A percentile compares a stretch with the other conserved stretches of the same genome.
Evolutionary conservation across 192 early-diverging fungal species (phyloP).

Genomic region (Coemansia sp.): DNA sequence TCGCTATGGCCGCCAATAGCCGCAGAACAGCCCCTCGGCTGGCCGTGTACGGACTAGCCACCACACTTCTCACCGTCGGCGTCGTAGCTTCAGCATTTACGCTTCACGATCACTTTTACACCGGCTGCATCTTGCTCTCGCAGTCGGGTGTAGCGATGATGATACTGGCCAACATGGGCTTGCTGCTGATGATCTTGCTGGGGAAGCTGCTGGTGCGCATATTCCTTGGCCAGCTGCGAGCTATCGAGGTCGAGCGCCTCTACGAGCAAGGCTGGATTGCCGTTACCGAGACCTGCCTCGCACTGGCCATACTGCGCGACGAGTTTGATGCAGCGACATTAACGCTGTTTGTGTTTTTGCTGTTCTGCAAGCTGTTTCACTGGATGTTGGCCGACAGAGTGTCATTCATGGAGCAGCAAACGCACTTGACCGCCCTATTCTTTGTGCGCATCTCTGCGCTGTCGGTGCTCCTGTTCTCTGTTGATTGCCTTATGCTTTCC

Average conservation of each 20-base stretch:
- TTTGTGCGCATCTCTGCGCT: conserved; percentile 27
- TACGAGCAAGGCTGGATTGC: conserved; percentile 98
- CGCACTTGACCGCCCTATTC: conserved; percentile 27
- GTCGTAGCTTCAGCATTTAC: conserved; percentile 65
- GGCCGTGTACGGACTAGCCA: conserved; percentile 70
- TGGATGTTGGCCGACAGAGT: conserved; percentile 94
- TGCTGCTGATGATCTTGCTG: conserved; percentile 75
- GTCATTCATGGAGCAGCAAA: conserved; percentile 66
- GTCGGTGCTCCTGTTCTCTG: conserved; percentile 56
- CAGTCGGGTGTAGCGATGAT: conserved; percentile 85
- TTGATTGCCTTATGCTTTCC: conserved; percentile 74
- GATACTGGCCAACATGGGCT: conserved; percentile 78
- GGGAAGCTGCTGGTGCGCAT: conserved; percentile 74
- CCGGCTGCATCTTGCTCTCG: conserved; percentile 85
- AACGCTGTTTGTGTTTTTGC: conserved; percentile 78
- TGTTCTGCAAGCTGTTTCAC: conserved; percentile 94
- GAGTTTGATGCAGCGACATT: conserved; percentile 89
- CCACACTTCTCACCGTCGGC: conserved; percentile 60
- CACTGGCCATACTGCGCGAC: conserved; percentile 94
- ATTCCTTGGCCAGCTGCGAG: conserved; percentile 90
- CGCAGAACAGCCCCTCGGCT: conserved; percentile 51
- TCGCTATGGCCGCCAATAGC: conserved; percentile 26
- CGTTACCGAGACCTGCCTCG: conserved; percentile 93
- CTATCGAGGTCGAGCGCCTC: conserved; percentile 96
- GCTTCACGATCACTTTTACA: conserved; percentile 81